These are phyloP conservation scores for Saturnispora sekii DNA, from an alignment of 805 yeast species.

Conservation along the genomic window DNA sequence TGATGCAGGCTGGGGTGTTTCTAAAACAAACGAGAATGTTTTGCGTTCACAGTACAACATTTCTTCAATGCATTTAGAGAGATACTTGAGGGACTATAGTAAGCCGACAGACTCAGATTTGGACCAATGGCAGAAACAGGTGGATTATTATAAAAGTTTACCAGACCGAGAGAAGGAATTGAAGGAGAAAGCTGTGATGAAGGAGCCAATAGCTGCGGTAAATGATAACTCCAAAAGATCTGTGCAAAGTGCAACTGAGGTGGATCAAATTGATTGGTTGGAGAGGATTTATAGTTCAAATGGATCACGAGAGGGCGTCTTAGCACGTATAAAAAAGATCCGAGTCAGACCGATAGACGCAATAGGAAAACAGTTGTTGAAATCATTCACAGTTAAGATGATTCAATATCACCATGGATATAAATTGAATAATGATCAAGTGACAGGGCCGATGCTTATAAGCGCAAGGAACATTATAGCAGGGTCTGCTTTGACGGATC, in stretches of 20 bases:
- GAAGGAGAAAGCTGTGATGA: background rate
- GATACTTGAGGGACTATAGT: conserved; percentile 4
- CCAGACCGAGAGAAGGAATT: too few relatives aligned
- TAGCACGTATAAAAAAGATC: background rate
- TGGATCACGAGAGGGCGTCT: background rate
- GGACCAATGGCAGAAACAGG: conserved; percentile 1
- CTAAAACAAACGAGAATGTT: background rate
- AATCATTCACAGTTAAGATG: background rate
- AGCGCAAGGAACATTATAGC: conserved; percentile 2
- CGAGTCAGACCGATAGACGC: background rate
- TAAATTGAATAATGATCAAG: background rate
- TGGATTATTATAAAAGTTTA: background rate
- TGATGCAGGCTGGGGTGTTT: conserved; percentile 5
- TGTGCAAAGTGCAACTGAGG: too few relatives aligned
- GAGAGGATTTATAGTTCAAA: background rate
- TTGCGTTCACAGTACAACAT: conserved; percentile 4
- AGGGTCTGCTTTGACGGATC: conserved; percentile 1
- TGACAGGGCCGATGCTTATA: background rate
- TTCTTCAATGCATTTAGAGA: background rate
- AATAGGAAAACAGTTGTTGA: background rate
- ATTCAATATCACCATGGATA: conserved; percentile 2
- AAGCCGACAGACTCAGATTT: background rate
- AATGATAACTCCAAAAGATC: too few relatives aligned
- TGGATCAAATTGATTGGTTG: too few relatives aligned
- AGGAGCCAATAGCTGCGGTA: background rate